Evolutionary conservation across 2,329 filamentous ascomycete genomes (phyloP), one percentile per base, ranked within the genome.

Genomic region (Aspergillus proliferans): DNA sequence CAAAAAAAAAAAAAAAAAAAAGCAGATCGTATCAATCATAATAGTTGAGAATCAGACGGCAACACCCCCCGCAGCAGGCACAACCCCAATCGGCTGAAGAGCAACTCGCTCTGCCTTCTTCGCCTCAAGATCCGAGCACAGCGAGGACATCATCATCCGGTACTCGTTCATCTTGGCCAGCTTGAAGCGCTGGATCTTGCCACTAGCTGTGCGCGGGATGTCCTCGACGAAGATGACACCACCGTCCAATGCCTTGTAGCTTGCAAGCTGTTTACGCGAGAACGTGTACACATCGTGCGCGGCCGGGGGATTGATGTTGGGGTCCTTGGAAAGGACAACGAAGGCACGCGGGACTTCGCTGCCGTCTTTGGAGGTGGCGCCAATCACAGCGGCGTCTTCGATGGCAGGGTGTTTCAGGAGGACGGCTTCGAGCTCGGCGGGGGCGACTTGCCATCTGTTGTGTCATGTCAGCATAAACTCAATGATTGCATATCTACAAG

Each of bases 151-250:
- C 50, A 70, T 65, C 38, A 68, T 65, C 2, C 68, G 60, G 49
- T 70, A 70, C 9, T 60, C 53, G 48, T 70, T 69, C 67, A 70
- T 69, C 55, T 70, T 65, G 2, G 63, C 54, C 22, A 71, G 58
- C 49, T 64, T 69, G 59, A 68, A 70, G 6, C 71, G 63, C 50
- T 73, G 65, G 45, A 78, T 76, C 61, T 79, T 79, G 12, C 76
- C 76, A 49, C 74, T 76, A 0, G 73, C 64, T 2, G 73, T 74
- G 43, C 74, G 72, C 4, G 76, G 76, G 30, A 79, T 75, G 24
- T 70, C 62, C 41, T 76, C 70, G 12, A 77, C 69, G 47, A 78
- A 78, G 19, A 71, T 57, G 7, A 78, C 68, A 0, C 74, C 74
- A 5, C 72, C 72, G 7, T 73, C 73, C 0, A 77, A 56, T 3